A percentile compares a stretch with the other conserved stretches of the same genome.
phyloP scores from a whole-genome alignment of 2,329 filamentous ascomycete species.

The Camptophora hylomeconis region DNA sequence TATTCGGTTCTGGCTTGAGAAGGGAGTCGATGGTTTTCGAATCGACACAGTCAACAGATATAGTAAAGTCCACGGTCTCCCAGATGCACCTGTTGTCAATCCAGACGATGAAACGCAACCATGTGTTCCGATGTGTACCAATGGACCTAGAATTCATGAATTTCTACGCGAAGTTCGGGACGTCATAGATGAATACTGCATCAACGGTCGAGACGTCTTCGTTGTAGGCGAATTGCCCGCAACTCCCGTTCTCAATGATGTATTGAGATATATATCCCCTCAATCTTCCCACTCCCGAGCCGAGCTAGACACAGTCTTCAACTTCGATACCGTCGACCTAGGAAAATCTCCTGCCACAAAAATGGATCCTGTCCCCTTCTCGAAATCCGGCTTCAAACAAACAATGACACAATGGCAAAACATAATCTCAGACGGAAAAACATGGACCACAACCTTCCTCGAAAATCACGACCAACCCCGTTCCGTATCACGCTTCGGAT shows the following conservation, averaged over 20 bases:
- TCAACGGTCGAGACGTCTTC: slow-evolving; percentile 45
- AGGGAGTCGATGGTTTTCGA: slow-evolving; percentile 56
- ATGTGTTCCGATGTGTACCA: slow-evolving; percentile 44
- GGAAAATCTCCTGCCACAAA: slow-evolving; percentile 40
- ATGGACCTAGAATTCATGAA: slow-evolving; percentile 56
- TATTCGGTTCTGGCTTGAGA: slow-evolving; percentile 62
- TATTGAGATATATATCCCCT: slow-evolving; percentile 47
- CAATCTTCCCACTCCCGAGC: slow-evolving; percentile 29
- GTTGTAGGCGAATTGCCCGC: slow-evolving; percentile 58
- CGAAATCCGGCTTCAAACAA: slow-evolving; percentile 35
- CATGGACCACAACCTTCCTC: slow-evolving; percentile 47
- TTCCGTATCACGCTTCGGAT: slow-evolving; percentile 39
- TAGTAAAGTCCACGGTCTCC: slow-evolving; percentile 41
- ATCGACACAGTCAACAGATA: slow-evolving; percentile 57
- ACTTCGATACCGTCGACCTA: slow-evolving; percentile 51
- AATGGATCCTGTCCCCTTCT: slow-evolving; percentile 34
- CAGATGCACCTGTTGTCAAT: slow-evolving; percentile 44
- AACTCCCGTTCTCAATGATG: slow-evolving; percentile 44
- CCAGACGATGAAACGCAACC: slow-evolving; percentile 33
- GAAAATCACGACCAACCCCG: slow-evolving; percentile 53
- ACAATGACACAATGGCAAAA: slow-evolving; percentile 38
- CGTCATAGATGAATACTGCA: slow-evolving; percentile 46
- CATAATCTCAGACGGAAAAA: slow-evolving; percentile 34
- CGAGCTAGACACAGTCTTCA: slow-evolving; percentile 58
- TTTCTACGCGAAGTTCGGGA: slow-evolving; percentile 52